Evolutionary conservation across 192 early-diverging fungal genomes (phyloP), one percentile per base, ranked within the genome.

Genomic region (Diversispora eburnea): DNA sequence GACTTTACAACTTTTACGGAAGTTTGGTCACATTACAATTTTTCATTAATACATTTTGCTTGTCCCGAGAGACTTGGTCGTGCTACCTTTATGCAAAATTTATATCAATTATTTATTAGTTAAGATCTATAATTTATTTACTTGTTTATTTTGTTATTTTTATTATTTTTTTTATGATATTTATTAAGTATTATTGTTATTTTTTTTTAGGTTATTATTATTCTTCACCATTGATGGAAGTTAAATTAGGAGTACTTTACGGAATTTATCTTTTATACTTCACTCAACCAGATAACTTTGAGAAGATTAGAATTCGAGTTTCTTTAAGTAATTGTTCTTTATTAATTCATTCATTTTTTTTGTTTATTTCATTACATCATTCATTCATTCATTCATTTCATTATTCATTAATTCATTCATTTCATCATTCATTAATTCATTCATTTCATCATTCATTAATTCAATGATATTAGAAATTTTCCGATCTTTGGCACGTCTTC

Each of bases 1-100:
- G 67, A 69, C 19, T 83, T 84, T 70, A 70, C 70, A 52, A 72
- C 82, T 42, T 86, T 86, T 47, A 76, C 73, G 10, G 71, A 82
- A n/a, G 76, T 85, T 22, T 87, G 85, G 85, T 82, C 79, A 68
- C 76, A 78, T 56, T 77, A 78, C 6, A 80, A 85, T 72, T 87
- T 87, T 78, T 83, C 83, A 48, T 79, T 85, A 43, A 81, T 87
- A 13, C 85, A 87, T 63, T 87, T 87, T 77, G 85, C 82, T 20
- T 84, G 84, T 47, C 80, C 85, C 10, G 85, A 87, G 51, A 85
- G 84, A 76, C 77, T 83, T 68, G 83, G 84, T 59, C 80, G 85
- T 17, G 76, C 81, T 58, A 76, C 80, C 74, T 85, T 87, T 76
- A 84, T 87, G 83, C 84, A 83, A 45, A 75, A 79, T 5, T 57